Evolutionary conservation across 257 asterid species (phyloP).

Genomic region (Nemophila menziesii): DNA sequence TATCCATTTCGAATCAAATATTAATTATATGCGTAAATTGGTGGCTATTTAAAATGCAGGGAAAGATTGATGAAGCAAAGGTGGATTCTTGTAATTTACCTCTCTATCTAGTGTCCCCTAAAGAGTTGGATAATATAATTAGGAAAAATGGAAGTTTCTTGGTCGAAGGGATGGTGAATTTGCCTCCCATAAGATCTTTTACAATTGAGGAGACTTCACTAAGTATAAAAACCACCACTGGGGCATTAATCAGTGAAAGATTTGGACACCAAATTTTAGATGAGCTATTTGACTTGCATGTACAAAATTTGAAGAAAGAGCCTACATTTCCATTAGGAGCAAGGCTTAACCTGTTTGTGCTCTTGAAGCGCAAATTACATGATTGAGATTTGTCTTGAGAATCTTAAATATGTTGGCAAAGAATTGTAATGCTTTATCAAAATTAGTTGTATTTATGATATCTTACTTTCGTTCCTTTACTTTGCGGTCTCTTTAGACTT

Average conservation of each 20-base stretch:
- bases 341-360: neutral
- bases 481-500: too few relatives aligned
- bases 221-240: neutral
- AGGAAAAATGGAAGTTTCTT: neutral
- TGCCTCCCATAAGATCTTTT: too few relatives aligned
- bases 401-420: too few relatives aligned
- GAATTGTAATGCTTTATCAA: too few relatives aligned
- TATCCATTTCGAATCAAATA: too few relatives aligned
- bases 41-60: too few relatives aligned
- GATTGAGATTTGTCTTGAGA: too few relatives aligned
- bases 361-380: neutral
- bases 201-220: too few relatives aligned
- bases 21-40: too few relatives aligned
- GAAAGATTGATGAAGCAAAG: neutral
- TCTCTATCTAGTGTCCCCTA: neutral
- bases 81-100: neutral
- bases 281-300: neutral
- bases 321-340: neutral
- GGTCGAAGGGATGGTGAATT: neutral
- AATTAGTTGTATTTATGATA: too few relatives aligned
- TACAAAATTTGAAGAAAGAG: neutral
- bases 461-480: too few relatives aligned
- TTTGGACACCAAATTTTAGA: neutral
- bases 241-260: neutral
- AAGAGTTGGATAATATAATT: neutral